Percentiles rank a stretch among this genome's conserved stretches.
These are phyloP conservation scores for Physcomitrellopsis africana DNA, from an alignment of 225 moss, liverwort and hornwort genomes.

Conservation along the genomic window DNA sequence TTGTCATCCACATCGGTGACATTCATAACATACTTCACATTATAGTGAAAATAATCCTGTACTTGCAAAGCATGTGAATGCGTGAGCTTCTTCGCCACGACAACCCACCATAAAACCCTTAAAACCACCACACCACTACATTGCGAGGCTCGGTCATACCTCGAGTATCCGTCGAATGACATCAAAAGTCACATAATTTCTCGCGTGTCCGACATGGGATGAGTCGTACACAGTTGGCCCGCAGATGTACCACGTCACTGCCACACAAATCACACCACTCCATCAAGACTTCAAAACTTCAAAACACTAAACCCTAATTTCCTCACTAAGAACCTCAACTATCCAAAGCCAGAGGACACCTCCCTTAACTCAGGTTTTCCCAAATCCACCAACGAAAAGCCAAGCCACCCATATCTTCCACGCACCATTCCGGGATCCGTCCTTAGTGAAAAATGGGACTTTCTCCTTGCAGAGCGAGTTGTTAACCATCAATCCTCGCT, in stretches of 20 bases:
- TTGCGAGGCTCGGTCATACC: constrained; percentile 39
- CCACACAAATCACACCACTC: constrained; percentile 21
- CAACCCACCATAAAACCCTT: background rate
- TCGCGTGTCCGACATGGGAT: constrained; percentile 88
- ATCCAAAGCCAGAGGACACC: too few relatives aligned
- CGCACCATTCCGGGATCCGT: constrained; percentile 55
- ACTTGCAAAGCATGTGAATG: constrained; percentile 8
- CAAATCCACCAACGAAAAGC: background rate
- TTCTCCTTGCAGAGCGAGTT: constrained; percentile 50
- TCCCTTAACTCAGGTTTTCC: too few relatives aligned
- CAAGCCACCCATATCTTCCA: background rate
- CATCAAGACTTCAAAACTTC: constrained; percentile 2
- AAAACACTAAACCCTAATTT: background rate
- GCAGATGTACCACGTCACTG: constrained; percentile 98
- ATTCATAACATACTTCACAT: constrained; percentile 88
- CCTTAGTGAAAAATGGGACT: constrained; percentile 54
- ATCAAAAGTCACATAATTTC: constrained; percentile 94
- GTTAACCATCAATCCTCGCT: constrained; percentile 41
- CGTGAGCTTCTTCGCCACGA: constrained; percentile 14
- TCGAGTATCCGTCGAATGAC: constrained; percentile 90
- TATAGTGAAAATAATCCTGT: constrained; percentile 86
- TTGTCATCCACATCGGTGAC: constrained; percentile 97
- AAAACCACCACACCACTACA: background rate
- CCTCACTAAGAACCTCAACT: too few relatives aligned
- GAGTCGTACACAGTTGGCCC: constrained; percentile 96